Base-by-base conservation (phyloP, 163 green algal species). In the Smithsoniella earleae region DNA sequence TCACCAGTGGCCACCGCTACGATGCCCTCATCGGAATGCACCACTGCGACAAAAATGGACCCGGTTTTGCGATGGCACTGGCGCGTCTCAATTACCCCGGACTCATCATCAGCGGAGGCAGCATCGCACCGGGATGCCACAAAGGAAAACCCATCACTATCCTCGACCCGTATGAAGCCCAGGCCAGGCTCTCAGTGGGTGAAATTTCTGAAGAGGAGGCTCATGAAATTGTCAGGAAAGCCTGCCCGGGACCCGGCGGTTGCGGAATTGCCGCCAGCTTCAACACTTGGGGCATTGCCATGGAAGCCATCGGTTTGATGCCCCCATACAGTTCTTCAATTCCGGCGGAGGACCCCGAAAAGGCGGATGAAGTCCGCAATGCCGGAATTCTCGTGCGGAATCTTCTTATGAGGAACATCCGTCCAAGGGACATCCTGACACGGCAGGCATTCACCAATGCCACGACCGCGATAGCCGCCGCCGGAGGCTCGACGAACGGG, bases 251-350 rank as follows among this genome's bases (percentile, higher is more conserved):
- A 30, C 55, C 75, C 22, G 83, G 83, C 54, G 83, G 81, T 34
- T 88, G 83, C 65, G 83, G 83, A 28, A 82, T 81, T 46, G 86
- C 86, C 81, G 86, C 86, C 82, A 88, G 82, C 34, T 82, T 82
- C 55, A 88, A 88, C 75, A 88, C 83, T n/a, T 87, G 87, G 83
- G 83, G 82, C 2, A 77, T 54, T 36, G 80, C 77, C 34, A 84
- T 86, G 55, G 83, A 88, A 75, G 80, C 83, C 16, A 49, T 88
- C 22, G 83, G 83, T 28, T 85, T 88, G 76, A 86, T 80, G 8
- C 80, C 87, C 34, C 83, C 83, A 2, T 87, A 86, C 77, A 84
- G 75, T 37, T 86, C 80, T 2, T 84, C 77, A 36, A 86, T 86
- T 74, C 83, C 82, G 13, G 83, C 83, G 36, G 82, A 86, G 46